A percentile compares a stretch with the other conserved stretches of the same genome.
These are phyloP conservation scores for Withania somnifera DNA, from an alignment of 305 asterid species.

Conservation along the genomic window DNA sequence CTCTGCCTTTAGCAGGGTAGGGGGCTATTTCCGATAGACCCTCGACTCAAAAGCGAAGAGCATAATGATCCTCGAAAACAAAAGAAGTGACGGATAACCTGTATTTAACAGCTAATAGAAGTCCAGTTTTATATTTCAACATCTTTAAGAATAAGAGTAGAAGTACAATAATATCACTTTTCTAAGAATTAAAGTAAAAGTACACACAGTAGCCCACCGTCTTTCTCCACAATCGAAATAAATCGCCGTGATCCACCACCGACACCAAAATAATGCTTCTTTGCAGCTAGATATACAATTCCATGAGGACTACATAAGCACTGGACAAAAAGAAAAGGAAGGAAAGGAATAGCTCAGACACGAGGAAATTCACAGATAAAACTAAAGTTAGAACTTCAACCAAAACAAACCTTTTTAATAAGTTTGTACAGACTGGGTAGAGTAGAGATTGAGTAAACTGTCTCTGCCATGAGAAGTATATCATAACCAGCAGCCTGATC, in stretches of 20 bases:
- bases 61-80: not conserved
- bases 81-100: not conserved
- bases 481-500: conserved; percentile 45
- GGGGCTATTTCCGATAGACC: not conserved
- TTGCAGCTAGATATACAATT: conserved; percentile 85
- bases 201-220: conserved; percentile 30
- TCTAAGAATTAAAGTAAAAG: not conserved
- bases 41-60: not conserved
- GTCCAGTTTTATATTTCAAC: not conserved
- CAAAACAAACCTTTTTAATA: conserved; percentile 46
- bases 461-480: conserved; percentile 89
- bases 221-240: conserved; percentile 63
- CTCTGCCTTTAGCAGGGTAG: not conserved
- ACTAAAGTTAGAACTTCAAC: not conserved
- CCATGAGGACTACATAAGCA: conserved; percentile 48
- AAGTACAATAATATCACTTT: not conserved
- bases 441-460: conserved; percentile 73
- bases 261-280: conserved; percentile 88
- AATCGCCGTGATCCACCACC: conserved; percentile 93
- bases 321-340: conserved; percentile 20
- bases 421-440: conserved; percentile 57
- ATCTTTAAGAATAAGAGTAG: not conserved
- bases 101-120: not conserved
- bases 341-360: not conserved
- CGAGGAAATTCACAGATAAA: not conserved